phyloP scores from a whole-genome alignment of 2,329 filamentous ascomycete species.

The Geosmithia morbida region DNA sequence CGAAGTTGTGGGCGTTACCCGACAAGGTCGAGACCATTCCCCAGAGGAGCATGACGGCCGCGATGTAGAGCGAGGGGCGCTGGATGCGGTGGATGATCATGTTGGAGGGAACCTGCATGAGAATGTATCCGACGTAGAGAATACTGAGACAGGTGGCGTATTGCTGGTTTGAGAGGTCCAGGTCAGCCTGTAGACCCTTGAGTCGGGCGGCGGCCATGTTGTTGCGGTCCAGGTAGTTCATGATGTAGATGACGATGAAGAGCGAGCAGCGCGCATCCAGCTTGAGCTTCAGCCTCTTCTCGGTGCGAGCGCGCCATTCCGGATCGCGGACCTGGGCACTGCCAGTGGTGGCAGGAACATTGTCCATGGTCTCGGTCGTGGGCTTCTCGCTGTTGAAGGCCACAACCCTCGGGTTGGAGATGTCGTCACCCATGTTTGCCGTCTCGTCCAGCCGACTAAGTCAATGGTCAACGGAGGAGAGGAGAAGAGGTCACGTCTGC shows the following conservation, averaged over 20 bases:
- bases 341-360: background rate
- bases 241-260: constrained; percentile 62
- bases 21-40: constrained; percentile 44
- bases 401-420: background rate
- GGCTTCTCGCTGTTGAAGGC: background rate
- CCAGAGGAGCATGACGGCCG: constrained; percentile 41
- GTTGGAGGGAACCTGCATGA: constrained; percentile 48
- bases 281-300: constrained; percentile 53
- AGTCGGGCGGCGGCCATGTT: constrained; percentile 55
- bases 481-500: background rate
- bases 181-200: constrained; percentile 47
- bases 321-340: constrained; percentile 12
- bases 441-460: background rate
- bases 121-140: constrained; percentile 50
- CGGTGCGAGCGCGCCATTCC: constrained; percentile 38
- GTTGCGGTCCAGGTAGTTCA: constrained; percentile 56
- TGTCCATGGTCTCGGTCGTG: background rate
- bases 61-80: constrained; percentile 36
- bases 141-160: constrained; percentile 52
- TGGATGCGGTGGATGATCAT: constrained; percentile 40
- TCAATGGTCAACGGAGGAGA: background rate
- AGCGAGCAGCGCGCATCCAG: constrained; percentile 55
- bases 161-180: constrained; percentile 34
- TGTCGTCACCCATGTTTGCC: background rate
- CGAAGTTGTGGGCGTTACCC: constrained; percentile 35